Conservation (phyloP, 495 filamentous ascomycete genomes). For the Podospora pseudoanserina region DNA sequence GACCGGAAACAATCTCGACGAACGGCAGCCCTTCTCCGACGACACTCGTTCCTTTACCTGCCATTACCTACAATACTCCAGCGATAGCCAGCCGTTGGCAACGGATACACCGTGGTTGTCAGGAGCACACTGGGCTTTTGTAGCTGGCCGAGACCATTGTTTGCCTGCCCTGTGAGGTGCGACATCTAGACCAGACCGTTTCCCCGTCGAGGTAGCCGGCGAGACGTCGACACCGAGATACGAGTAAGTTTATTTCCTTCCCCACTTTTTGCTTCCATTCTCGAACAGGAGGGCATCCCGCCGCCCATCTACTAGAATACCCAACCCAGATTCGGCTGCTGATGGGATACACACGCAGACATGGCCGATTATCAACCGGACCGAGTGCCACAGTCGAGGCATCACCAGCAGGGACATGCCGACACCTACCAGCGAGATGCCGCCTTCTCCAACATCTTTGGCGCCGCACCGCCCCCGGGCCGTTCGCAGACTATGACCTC, state of each 20-base stretch:
- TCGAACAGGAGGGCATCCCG: conserved; percentile 13
- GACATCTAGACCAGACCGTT: conserved; percentile 2
- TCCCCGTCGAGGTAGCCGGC: conserved; percentile 15
- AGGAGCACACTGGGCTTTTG: not conserved
- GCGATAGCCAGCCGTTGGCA: not conserved
- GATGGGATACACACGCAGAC: conserved; percentile 11
- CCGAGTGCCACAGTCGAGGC: conserved; percentile 58
- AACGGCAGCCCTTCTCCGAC: conserved; percentile 7
- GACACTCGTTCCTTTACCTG: not conserved
- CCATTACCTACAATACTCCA: not conserved
- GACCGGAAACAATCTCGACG: conserved; percentile 17
- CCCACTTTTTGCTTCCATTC: conserved; percentile 30
- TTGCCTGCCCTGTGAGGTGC: not conserved
- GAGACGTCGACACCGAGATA: conserved; percentile 20
- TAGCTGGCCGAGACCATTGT: not conserved
- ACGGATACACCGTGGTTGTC: not conserved
- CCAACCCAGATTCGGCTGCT: conserved; percentile 5
- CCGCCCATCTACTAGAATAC: conserved; percentile 4
- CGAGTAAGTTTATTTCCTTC: conserved; percentile 29
- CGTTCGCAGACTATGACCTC: conserved; percentile 85
- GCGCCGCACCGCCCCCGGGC: conserved; percentile 77
- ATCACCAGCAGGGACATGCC: conserved; percentile 58
- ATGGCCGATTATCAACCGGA: conserved; percentile 90
- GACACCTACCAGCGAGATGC: conserved; percentile 82
- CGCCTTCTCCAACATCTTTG: conserved; percentile 95